A percentile compares a stretch with the other conserved stretches of the same genome.
Evolutionary conservation across 225 moss, liverwort and hornwort species (phyloP).

Genomic region (Neckera pumila): DNA sequence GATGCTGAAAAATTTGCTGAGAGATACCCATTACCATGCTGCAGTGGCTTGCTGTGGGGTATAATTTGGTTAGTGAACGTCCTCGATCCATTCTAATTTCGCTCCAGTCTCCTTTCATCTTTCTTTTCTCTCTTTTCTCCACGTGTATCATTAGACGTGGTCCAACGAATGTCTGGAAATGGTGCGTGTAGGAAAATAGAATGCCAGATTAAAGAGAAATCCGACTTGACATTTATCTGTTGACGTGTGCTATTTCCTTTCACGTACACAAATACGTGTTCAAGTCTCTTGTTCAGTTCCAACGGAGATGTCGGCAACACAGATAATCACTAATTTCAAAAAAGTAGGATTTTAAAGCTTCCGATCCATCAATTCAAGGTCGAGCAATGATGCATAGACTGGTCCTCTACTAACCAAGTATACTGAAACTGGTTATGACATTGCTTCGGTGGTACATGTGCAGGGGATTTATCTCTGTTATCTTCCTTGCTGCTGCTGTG

Average conservation of each 20-base stretch:
- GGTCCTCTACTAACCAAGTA: neutral
- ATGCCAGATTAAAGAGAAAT: neutral
- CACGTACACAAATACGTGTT: neutral
- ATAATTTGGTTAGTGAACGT: slow-evolving; percentile 63
- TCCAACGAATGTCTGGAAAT: neutral
- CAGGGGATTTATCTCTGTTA: slow-evolving; percentile 87
- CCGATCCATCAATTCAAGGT: neutral
- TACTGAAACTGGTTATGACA: neutral
- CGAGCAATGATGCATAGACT: neutral
- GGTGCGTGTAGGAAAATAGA: neutral
- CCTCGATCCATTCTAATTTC: neutral
- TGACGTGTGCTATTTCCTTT: neutral
- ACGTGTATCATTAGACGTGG: neutral
- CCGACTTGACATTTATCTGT: neutral
- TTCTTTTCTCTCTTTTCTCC: neutral
- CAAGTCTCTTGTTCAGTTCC: neutral
- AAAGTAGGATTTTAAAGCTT: neutral
- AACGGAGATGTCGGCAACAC: neutral
- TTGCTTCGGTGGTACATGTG: slow-evolving; percentile 16
- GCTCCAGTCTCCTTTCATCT: neutral
- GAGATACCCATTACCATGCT: slow-evolving; percentile 71
- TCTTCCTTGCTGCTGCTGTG: slow-evolving; percentile 77
- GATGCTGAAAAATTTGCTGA: slow-evolving; percentile 94
- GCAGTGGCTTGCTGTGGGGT: slow-evolving; percentile 90
- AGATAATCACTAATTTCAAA: neutral